phyloP scores from a whole-genome alignment of 345 rosid species.

The Syzygium aromaticum region DNA sequence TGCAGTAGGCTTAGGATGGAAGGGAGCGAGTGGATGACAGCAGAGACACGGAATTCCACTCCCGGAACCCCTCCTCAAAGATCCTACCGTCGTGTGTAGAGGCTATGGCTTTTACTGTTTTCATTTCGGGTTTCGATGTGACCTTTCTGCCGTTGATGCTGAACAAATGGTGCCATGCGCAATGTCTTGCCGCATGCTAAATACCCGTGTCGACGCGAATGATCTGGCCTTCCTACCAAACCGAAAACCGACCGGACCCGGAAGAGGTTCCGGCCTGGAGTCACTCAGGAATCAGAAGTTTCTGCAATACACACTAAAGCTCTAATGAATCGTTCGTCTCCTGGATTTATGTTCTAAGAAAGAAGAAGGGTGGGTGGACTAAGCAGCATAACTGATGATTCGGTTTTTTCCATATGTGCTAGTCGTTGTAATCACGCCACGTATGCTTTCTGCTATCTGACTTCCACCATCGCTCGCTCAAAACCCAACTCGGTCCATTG shows the following conservation, averaged over 20 bases:
- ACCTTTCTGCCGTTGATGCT: neutral
- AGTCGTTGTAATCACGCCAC: neutral
- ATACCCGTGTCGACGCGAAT: neutral
- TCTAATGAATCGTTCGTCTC: neutral
- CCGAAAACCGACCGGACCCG: too few species aligned
- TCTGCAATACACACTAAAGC: neutral
- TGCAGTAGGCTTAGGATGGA: neutral
- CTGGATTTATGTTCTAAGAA: neutral
- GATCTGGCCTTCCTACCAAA: neutral
- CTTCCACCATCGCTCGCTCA: neutral
- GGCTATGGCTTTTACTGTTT: neutral
- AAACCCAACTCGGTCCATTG: neutral
- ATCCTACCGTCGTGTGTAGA: neutral
- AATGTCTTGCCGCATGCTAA: too few species aligned
- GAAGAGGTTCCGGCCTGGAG: neutral
- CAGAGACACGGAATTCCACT: neutral
- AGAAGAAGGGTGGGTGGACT: neutral
- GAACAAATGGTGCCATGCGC: neutral
- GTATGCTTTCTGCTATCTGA: neutral
- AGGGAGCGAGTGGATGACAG: neutral
- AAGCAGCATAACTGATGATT: neutral
- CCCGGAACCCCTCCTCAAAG: neutral
- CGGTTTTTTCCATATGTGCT: neutral
- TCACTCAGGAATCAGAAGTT: neutral
- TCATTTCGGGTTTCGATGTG: neutral